Evolutionary conservation across 2,329 filamentous ascomycete species (phyloP), one percentile per base, ranked within the genome.

Genomic region (Coleophoma eucalyptorum): DNA sequence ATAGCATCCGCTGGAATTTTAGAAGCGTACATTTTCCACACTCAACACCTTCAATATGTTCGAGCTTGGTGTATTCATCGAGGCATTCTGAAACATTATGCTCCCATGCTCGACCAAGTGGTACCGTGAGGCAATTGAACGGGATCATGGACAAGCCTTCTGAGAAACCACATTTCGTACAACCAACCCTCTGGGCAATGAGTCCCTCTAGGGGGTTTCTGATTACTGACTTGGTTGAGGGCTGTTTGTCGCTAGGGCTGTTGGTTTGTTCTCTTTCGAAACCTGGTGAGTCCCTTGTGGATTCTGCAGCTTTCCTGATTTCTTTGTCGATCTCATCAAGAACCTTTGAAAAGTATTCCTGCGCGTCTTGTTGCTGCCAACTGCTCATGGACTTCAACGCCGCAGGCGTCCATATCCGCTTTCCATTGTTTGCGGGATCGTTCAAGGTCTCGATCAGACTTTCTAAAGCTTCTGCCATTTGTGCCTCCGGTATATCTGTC

Each of bases 331-430:
- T 75, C 60, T 92, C 86, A 58, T 93, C 90, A 44, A 97, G 69
- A 13, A 99, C 78, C 62, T 93, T 95, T 15, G 90, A 93, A 62
- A 89, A 97, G 67, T 97, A 99, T 68, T 99, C 94, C 65, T 97
- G 94, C 5, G 94, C 94, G 70, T 99, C 94, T 69, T 99, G 94
- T 66, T 97, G 94, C 59, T 95, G 89, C 82, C 89, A 96, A 31
- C 89, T 96, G 68, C 87, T 93, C 86, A 97, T 95, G 10, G 86
- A 92, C 69, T 96, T 96, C 43, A 97, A 73, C 49, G 87, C 82
- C 1, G 80, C 73, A 0, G 90, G 89, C 6, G 91, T 91, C 90
- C 90, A 96, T 13, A 97, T 74, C 18, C 85, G 86, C 61, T 78
- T 79, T 7, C 90, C 90, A 54, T 89, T 86, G 61, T 91, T 89